Percentiles rank a stretch among this genome's conserved stretches.
Evolutionary conservation across 73 alveolate species (phyloP).

Genomic region (Paramecium sexaurelia): DNA sequence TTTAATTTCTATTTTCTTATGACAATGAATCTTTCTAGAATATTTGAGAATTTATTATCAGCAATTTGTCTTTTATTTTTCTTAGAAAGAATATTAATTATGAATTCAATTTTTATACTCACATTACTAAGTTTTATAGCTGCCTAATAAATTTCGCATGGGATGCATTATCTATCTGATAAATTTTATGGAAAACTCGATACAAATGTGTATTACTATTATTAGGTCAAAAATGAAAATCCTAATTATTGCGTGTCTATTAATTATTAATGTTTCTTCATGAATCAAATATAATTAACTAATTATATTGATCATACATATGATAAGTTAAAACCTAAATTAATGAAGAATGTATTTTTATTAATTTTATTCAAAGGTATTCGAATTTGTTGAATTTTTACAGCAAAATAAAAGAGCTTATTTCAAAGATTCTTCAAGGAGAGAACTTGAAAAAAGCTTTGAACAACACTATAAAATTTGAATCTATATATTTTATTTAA

Average conservation of each 20-base stretch:
- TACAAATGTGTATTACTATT: constrained; percentile 12
- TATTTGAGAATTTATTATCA: background rate
- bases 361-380: background rate
- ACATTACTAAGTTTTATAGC: background rate
- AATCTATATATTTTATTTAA: background rate
- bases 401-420: background rate
- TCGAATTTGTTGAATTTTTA: background rate
- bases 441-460: background rate
- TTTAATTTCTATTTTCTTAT: background rate
- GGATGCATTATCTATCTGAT: background rate
- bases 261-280: background rate
- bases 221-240: background rate
- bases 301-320: background rate
- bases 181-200: constrained; percentile 35
- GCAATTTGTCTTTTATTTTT: background rate
- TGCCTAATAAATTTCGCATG: background rate
- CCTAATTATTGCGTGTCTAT: background rate
- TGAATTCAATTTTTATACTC: background rate
- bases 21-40: background rate
- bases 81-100: background rate
- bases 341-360: background rate
- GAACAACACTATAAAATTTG: background rate
- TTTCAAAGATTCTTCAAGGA: background rate
- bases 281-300: background rate
- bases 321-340: background rate